Conservation (phyloP, 2,329 filamentous ascomycete genomes). For the Macrophomina phaseolina region DNA sequence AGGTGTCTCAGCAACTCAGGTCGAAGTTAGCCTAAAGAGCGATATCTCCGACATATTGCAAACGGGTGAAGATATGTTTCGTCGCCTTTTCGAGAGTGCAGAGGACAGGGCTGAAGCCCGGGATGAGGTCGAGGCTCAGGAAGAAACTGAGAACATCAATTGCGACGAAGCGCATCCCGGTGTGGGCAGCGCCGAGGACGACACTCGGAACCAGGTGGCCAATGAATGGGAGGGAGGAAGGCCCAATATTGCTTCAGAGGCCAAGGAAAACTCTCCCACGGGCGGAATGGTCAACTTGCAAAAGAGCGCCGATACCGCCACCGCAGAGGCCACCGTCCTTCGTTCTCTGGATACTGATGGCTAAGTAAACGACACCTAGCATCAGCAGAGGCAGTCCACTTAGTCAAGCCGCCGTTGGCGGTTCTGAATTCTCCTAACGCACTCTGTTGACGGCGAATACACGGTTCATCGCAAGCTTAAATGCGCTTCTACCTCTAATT, state of each 20-base stretch:
- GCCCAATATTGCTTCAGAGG: not conserved
- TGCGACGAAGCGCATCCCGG: not conserved
- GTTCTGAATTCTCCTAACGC: no score
- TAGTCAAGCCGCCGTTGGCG: no score
- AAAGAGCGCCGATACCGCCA: not conserved
- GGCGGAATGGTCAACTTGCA: not conserved
- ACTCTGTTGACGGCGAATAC: no score
- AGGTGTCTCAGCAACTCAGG: not conserved
- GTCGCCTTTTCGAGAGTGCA: slow-evolving; percentile 15
- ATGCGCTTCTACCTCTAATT: not conserved
- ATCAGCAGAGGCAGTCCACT: not conserved
- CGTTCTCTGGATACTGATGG: not conserved
- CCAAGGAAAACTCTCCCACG: not conserved
- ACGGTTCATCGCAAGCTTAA: no score
- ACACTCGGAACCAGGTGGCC: not conserved
- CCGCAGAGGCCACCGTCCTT: not conserved
- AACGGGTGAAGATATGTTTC: slow-evolving; percentile 5
- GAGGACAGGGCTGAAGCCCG: not conserved
- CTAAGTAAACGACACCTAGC: not conserved
- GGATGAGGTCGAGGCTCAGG: not conserved
- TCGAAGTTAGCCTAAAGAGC: not conserved
- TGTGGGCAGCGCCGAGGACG: not conserved
- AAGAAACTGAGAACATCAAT: not conserved
- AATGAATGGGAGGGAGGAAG: not conserved
- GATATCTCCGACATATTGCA: slow-evolving; percentile 10